A percentile compares a stretch with the other conserved stretches of the same genome.
These are phyloP conservation scores for Alternaria conjuncta DNA, from an alignment of 2,329 filamentous ascomycete genomes.

Conservation along the genomic window DNA sequence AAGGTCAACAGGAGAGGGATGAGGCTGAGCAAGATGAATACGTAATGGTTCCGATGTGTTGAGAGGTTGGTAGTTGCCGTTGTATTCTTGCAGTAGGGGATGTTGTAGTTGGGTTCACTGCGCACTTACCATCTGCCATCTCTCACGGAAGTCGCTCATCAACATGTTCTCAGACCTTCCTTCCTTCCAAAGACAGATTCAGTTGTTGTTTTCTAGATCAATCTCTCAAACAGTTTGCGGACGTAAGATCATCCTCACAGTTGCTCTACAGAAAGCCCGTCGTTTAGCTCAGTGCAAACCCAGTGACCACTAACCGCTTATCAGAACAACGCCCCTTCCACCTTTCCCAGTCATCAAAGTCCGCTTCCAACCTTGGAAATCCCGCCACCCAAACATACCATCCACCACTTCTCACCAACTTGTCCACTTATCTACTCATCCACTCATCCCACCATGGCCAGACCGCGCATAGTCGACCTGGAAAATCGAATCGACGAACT, in stretches of 20 bases:
- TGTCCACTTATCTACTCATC: not conserved
- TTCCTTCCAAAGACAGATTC: not conserved
- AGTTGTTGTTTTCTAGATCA: not conserved
- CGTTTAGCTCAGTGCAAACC: not conserved
- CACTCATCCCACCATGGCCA: not conserved
- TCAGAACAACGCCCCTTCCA: not conserved
- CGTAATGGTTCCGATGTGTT: not conserved
- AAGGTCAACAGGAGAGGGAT: rapidly evolving
- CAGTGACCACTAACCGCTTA: not conserved
- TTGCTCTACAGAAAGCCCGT: not conserved
- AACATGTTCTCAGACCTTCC: not conserved
- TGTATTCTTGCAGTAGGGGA: not conserved
- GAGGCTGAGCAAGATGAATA: rapidly evolving
- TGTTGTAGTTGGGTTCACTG: not conserved
- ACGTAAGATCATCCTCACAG: not conserved
- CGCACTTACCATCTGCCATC: not conserved
- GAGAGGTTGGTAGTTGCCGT: not conserved
- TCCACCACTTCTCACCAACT: not conserved
- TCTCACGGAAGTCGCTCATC: not conserved
- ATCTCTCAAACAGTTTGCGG: not conserved
- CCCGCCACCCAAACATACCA: not conserved
- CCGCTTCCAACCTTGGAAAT: not conserved
- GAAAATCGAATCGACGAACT: not conserved
- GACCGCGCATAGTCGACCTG: not conserved
- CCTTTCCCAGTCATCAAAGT: not conserved